Percentiles rank a stretch among this genome's conserved stretches.
Evolutionary conservation across 495 filamentous ascomycete species (phyloP).

Genomic region (Tuber magnatum): DNA sequence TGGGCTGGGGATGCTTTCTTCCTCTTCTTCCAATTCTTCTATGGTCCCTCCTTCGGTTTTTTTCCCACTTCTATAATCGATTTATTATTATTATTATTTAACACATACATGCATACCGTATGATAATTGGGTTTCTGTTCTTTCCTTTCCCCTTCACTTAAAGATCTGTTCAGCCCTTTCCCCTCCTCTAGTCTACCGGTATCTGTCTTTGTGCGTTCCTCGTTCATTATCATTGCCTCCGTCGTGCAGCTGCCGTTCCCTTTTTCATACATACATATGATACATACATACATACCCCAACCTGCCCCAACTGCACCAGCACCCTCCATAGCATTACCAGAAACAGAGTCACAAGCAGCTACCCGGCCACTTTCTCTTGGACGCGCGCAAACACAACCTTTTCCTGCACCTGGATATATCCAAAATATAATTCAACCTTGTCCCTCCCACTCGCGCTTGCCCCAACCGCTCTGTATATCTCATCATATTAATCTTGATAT

Average conservation of each 20-base stretch:
- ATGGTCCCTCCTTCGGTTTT: not conserved
- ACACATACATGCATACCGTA: too few species aligned
- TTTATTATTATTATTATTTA: not conserved
- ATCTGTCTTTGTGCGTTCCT: not conserved
- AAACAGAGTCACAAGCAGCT: slow-evolving; percentile 12
- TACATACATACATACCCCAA: not conserved
- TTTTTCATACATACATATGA: not conserved
- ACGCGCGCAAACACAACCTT: slow-evolving; percentile 5
- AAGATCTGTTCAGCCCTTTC: not conserved
- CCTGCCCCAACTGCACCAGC: not conserved
- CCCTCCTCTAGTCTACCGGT: not conserved
- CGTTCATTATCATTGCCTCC: not conserved
- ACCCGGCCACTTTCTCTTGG: slow-evolving; percentile 36
- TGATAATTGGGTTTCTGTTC: not conserved
- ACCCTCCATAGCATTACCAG: not conserved
- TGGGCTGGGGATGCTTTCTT: not conserved
- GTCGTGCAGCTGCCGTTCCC: not conserved
- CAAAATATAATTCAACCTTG: slow-evolving; percentile 21
- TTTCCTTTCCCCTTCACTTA: not conserved
- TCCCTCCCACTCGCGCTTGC: slow-evolving; percentile 24
- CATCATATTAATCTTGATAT: not conserved
- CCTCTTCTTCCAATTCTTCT: slow-evolving; percentile 1
- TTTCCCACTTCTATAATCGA: not conserved
- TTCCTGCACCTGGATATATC: slow-evolving; percentile 10
- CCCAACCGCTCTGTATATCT: not conserved